A percentile compares a stretch with the other conserved stretches of the same genome.
These are phyloP conservation scores for Posidonia australis DNA, from an alignment of 106 monocot species.

Conservation along the genomic window DNA sequence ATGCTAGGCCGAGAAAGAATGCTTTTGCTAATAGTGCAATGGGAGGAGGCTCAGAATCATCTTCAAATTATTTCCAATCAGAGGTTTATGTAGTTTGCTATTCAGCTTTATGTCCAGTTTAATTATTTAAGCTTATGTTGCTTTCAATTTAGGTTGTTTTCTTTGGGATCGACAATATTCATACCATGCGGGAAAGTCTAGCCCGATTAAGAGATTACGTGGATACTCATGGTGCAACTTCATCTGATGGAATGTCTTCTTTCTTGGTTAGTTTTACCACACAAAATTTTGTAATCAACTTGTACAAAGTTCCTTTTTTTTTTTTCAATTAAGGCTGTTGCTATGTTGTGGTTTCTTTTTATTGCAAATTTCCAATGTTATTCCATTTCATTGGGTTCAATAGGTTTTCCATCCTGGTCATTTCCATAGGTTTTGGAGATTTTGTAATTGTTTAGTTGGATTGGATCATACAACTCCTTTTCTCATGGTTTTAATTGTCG, in stretches of 20 bases:
- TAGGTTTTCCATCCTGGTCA: neutral
- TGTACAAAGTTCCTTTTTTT: too few relatives aligned
- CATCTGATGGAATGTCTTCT: constrained; percentile 94
- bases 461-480: too few relatives aligned
- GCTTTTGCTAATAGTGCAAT: constrained; percentile 94
- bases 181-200: constrained; percentile 95
- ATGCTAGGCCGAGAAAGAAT: constrained; percentile 95
- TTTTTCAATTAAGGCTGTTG: too few relatives aligned
- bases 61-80: constrained; percentile 87
- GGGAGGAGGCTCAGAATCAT: constrained; percentile 98
- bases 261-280: constrained; percentile 53
- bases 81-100: constrained; percentile 35
- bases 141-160: constrained; percentile 55
- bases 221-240: constrained; percentile 84
- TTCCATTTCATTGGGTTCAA: too few relatives aligned
- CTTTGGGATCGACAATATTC: constrained; percentile 92
- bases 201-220: constrained; percentile 86
- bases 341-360: too few relatives aligned
- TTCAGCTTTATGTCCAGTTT: neutral
- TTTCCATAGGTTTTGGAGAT: neutral
- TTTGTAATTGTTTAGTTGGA: neutral
- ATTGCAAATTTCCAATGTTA: too few relatives aligned
- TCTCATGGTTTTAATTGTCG: too few relatives aligned
- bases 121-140: neutral
- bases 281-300: neutral